These are phyloP conservation scores for Metschnikowia reukaufii DNA, from an alignment of 805 yeast genomes.

Conservation along the genomic window DNA sequence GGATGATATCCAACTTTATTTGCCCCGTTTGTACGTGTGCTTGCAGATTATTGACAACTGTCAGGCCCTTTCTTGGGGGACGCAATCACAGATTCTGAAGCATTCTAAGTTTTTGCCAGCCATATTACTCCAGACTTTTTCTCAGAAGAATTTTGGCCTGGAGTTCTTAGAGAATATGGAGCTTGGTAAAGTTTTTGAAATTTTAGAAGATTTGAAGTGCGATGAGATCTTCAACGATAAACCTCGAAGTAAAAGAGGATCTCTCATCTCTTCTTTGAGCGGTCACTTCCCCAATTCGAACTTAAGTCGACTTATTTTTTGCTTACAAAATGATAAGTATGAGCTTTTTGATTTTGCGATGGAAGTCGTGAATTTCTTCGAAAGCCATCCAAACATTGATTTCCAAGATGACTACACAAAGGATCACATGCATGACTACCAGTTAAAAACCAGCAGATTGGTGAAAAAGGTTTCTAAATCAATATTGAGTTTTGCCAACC, in stretches of 20 bases:
- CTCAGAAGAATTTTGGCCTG: background rate
- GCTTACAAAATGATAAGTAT: constrained; percentile 33
- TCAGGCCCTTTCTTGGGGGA: constrained; percentile 53
- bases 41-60: constrained; percentile 50
- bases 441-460: constrained; percentile 39
- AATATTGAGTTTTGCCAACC: constrained; percentile 32
- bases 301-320: constrained; percentile 14
- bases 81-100: constrained; percentile 25
- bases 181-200: constrained; percentile 7
- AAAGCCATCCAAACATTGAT: constrained; percentile 1
- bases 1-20: constrained; percentile 18
- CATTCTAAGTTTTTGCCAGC: constrained; percentile 2
- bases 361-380: constrained; percentile 28
- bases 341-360: constrained; percentile 36
- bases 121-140: background rate
- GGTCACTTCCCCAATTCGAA: background rate
- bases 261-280: background rate
- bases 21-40: constrained; percentile 48
- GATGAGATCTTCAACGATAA: background rate
- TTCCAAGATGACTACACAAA: constrained; percentile 22
- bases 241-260: constrained; percentile 2
- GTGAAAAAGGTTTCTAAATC: constrained; percentile 34
- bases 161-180: constrained; percentile 8
- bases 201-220: background rate
- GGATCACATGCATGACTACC: constrained; percentile 37